These are phyloP conservation scores for Apophysomyces variabilis DNA, from an alignment of 371 early-diverging fungal genomes.

Conservation along the genomic window DNA sequence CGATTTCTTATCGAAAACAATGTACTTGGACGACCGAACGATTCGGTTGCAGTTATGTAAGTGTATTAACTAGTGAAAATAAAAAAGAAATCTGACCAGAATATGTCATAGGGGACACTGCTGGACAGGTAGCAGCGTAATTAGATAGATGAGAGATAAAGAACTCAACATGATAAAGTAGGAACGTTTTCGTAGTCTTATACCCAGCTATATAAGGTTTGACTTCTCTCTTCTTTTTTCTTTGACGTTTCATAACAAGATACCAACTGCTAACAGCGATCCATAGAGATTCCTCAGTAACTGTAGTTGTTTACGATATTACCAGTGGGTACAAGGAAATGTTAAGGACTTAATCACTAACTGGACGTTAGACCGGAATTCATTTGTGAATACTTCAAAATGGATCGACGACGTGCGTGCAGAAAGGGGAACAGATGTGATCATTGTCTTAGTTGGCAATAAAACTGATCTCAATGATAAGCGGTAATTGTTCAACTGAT, in stretches of 20 bases:
- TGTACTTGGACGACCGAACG: conserved; percentile 96
- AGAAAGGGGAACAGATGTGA: conserved; percentile 93
- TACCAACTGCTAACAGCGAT: neutral
- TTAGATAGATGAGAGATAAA: conserved; percentile 9
- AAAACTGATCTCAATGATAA: conserved; percentile 95
- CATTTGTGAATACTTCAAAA: conserved; percentile 89
- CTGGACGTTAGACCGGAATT: conserved; percentile 67
- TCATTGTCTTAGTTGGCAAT: conserved; percentile 97
- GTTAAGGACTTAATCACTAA: neutral
- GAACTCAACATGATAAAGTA: conserved; percentile 28
- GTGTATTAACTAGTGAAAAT: neutral
- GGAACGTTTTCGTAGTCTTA: conserved; percentile 96
- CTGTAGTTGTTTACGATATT: conserved; percentile 97
- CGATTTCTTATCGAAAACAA: conserved; percentile 99
- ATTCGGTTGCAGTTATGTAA: conserved; percentile 95
- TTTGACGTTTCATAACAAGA: neutral
- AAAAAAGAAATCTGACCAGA: neutral
- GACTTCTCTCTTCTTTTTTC: neutral
- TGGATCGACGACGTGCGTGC: conserved; percentile 98
- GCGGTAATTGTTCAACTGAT: conserved; percentile 47
- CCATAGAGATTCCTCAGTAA: conserved; percentile 94
- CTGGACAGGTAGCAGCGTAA: conserved; percentile 85
- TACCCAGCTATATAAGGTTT: conserved; percentile 93
- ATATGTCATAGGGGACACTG: conserved; percentile 89
- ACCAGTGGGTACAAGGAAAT: conserved; percentile 64